Evolutionary conservation across 2,329 filamentous ascomycete species (phyloP).

Genomic region (Arthrobotrys sphaeroides): DNA sequence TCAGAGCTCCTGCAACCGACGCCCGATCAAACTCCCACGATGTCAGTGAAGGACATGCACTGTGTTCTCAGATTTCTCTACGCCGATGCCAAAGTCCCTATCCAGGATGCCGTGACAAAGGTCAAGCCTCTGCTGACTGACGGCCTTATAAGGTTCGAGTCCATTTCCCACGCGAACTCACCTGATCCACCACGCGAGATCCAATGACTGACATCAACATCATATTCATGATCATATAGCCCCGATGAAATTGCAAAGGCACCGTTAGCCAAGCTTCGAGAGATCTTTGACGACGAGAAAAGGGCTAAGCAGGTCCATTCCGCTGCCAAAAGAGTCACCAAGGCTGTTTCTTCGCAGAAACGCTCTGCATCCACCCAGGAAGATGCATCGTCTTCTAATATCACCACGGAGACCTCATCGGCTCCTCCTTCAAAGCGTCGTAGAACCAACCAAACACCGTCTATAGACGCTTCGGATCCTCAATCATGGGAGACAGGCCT

Average conservation of each 20-base stretch:
- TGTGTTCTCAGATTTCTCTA: constrained; percentile 41
- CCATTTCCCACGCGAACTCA: neutral
- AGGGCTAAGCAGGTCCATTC: constrained; percentile 45
- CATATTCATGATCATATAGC: neutral
- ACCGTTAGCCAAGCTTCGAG: constrained; percentile 21
- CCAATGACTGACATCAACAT: neutral
- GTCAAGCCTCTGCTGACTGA: constrained; percentile 39
- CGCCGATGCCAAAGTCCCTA: constrained; percentile 34
- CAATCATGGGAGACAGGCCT: constrained; percentile 45
- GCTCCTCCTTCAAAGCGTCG: constrained; percentile 40
- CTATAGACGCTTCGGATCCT: constrained; percentile 33
- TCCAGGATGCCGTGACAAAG: constrained; percentile 41
- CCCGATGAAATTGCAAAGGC: constrained; percentile 41
- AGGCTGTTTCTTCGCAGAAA: constrained; percentile 38
- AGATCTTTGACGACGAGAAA: constrained; percentile 42
- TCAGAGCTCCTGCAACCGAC: no score
- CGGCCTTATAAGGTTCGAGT: constrained; percentile 33
- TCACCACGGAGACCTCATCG: neutral
- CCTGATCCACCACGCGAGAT: neutral
- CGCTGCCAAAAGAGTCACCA: constrained; percentile 35
- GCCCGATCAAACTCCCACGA: neutral
- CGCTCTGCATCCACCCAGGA: constrained; percentile 16
- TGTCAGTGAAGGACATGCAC: constrained; percentile 43
- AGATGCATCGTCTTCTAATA: neutral
- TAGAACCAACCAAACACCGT: constrained; percentile 6